phyloP scores from a whole-genome alignment of 441 rosid species.

The Mallotus repandus region DNA sequence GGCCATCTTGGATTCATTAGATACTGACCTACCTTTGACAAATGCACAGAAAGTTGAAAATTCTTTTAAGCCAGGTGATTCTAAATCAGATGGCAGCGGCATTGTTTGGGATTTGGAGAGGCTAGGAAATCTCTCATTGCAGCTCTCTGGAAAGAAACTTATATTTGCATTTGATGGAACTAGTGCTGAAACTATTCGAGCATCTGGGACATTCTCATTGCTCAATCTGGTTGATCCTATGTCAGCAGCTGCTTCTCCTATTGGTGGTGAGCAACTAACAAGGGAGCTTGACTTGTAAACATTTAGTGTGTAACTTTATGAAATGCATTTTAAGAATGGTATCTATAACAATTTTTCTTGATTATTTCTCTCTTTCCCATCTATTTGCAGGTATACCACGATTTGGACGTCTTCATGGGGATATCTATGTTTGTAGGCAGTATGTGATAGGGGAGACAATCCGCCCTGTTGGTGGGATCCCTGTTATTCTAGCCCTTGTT shows the following conservation, averaged over 20 bases:
- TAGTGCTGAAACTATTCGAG: slow-evolving; percentile 79
- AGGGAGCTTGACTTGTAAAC: slow-evolving; percentile 6
- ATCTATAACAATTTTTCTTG: slow-evolving; percentile 3
- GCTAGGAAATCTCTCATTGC: slow-evolving; percentile 78
- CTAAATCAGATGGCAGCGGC: slow-evolving; percentile 96
- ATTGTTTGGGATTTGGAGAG: slow-evolving; percentile 99
- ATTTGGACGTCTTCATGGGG: slow-evolving; percentile 91
- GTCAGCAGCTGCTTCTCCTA: slow-evolving; percentile 99
- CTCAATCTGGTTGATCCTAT: slow-evolving; percentile 98
- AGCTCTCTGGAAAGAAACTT: slow-evolving; percentile 97
- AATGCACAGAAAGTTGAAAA: slow-evolving; percentile 69
- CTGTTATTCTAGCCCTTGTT: slow-evolving; percentile 90
- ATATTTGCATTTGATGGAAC: slow-evolving; percentile 99
- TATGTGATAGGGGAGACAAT: slow-evolving; percentile 93
- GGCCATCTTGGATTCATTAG: slow-evolving; percentile 97
- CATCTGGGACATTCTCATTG: slow-evolving; percentile 80
- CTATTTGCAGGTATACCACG: slow-evolving; percentile 86
- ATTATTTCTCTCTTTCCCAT: background rate
- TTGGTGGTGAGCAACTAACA: slow-evolving; percentile 66
- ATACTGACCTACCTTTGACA: slow-evolving; percentile 69
- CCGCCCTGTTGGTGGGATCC: slow-evolving; percentile 90
- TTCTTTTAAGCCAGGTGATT: slow-evolving; percentile 70
- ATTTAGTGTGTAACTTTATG: slow-evolving; percentile 9
- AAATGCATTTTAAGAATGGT: background rate
- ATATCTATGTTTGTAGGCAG: slow-evolving; percentile 81